A percentile compares a stretch with the other conserved stretches of the same genome.
These are phyloP conservation scores for Macrocybe gigantea DNA, from an alignment of 768 basidiomycete species.

Conservation along the genomic window DNA sequence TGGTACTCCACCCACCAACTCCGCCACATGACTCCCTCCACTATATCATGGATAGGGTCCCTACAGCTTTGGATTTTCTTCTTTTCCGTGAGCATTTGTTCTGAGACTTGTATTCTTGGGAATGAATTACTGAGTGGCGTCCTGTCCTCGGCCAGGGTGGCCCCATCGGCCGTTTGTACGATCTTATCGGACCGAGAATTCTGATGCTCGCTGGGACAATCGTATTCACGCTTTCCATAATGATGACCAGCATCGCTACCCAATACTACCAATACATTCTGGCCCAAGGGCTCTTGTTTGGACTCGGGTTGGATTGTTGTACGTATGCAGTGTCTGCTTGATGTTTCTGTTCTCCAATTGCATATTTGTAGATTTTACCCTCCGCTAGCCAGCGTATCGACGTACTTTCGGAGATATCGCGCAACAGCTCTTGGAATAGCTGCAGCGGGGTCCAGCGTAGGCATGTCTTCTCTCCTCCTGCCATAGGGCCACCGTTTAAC, in stretches of 20 bases:
- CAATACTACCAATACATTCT: slow-evolving; percentile 58
- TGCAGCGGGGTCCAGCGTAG: slow-evolving; percentile 62
- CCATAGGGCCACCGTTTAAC: no score
- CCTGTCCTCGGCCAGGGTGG: slow-evolving; percentile 40
- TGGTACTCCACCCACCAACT: slow-evolving; percentile 65
- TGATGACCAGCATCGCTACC: slow-evolving; percentile 53
- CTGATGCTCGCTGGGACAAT: slow-evolving; percentile 48
- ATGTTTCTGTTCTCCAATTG: slow-evolving; percentile 3
- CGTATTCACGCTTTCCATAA: slow-evolving; percentile 43
- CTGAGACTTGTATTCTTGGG: not conserved
- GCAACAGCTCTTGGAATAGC: slow-evolving; percentile 71
- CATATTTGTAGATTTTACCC: slow-evolving; percentile 56
- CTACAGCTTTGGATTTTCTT: slow-evolving; percentile 67
- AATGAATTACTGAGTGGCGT: not conserved
- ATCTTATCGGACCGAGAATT: slow-evolving; percentile 50
- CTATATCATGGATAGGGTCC: slow-evolving; percentile 69
- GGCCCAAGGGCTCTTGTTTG: slow-evolving; percentile 60
- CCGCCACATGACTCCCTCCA: slow-evolving; percentile 38
- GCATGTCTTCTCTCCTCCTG: slow-evolving; percentile 23
- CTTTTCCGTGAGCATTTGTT: slow-evolving; percentile 45
- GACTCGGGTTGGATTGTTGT: slow-evolving; percentile 61
- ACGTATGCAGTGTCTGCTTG: slow-evolving; percentile 18
- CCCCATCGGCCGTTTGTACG: slow-evolving; percentile 54
- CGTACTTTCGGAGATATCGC: slow-evolving; percentile 57
- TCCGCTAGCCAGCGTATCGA: slow-evolving; percentile 58